Evolutionary conservation across 768 basidiomycete species (phyloP), one percentile per base, ranked within the genome.

Genomic region (Nidularia pulvinata): DNA sequence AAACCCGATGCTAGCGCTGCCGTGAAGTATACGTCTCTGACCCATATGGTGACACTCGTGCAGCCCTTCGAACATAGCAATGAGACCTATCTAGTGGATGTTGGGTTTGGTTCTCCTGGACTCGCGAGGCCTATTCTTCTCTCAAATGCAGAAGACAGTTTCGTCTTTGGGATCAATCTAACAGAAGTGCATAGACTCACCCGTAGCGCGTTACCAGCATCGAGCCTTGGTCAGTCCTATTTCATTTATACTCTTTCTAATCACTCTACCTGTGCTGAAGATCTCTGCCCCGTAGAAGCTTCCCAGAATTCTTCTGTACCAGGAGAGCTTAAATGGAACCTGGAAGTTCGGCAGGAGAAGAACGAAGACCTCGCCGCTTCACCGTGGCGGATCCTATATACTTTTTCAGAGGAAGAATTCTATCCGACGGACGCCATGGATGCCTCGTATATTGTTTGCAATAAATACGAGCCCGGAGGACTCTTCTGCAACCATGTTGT

Each of bases 61-160:
- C 71, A 72, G 44, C 71, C 69, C 1, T 59, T 55, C 16, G 37
- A 25, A 14, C 52, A 61, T 19, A 62, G 57, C 39, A 67, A 65
- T 49, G 50, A 60, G 50, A 71, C 69, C 0, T 72, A 65, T 49
- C 19, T 70, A 7, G 65, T 68, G 11, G 69, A 72, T 54, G 68
- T 64, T 5, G 69, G 70, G 9, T 68, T 69, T 51, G 69, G 70
- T 4, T 56, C 61, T 6, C 42, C 57, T 7, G 55, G 59, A 1
- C 59, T 65, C n/a, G 59, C 59, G 9, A 42, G 62, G 33, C 70
- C 69, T 3, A 64, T 72, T 33, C 57, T 67, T 1, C 60, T 72
- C 45, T 46, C 45, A 46, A 25, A 46, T n/a, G 61, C 65, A 25
- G 59, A 64, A 45, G 55, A 47, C 6, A 55, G 58, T 7, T 55